Percentiles rank a stretch among this genome's conserved stretches.
phyloP scores from a whole-genome alignment of 2,329 filamentous ascomycete species.

The Grosmannia huntii region DNA sequence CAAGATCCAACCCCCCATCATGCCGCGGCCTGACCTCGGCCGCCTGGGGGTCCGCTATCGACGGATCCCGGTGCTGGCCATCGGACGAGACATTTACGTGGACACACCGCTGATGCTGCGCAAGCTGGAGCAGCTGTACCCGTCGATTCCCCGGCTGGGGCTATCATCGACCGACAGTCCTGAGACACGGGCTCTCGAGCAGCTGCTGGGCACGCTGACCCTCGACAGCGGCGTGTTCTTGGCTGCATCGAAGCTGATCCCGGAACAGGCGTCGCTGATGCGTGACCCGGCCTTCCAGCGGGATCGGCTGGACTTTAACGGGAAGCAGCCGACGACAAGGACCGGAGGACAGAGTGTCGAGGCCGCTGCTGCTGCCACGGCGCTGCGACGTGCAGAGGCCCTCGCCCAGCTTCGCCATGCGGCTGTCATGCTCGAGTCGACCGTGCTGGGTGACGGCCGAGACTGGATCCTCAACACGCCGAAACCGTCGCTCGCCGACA shows the following conservation, averaged over 20 bases:
- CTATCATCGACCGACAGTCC: conserved; percentile 19
- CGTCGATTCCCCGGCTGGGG: conserved; percentile 23
- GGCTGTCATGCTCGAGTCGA: conserved; percentile 47
- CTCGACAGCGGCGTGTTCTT: conserved; percentile 46
- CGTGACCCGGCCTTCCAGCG: conserved; percentile 44
- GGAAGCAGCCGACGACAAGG: neutral
- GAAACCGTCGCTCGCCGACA: conserved; percentile 47
- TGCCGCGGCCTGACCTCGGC: conserved; percentile 53
- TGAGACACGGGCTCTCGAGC: conserved; percentile 33
- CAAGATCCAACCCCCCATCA: conserved; percentile 50
- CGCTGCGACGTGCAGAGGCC: conserved; percentile 34
- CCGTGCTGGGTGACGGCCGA: conserved; percentile 52
- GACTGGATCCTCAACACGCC: conserved; percentile 45
- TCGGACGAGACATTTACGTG: conserved; percentile 55
- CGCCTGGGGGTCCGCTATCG: conserved; percentile 52
- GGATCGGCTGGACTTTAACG: conserved; percentile 35
- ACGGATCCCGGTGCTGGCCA: conserved; percentile 54
- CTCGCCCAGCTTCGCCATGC: conserved; percentile 38
- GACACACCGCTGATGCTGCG: conserved; percentile 57
- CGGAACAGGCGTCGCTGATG: conserved; percentile 37
- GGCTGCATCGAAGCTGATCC: conserved; percentile 41
- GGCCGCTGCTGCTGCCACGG: conserved; percentile 1
- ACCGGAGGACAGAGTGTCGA: neutral
- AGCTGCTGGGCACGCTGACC: conserved; percentile 42
- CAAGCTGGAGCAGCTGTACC: conserved; percentile 40